A percentile compares a stretch with the other conserved stretches of the same genome.
phyloP scores from a whole-genome alignment of 805 yeast species.

The Candida manassasensis region DNA sequence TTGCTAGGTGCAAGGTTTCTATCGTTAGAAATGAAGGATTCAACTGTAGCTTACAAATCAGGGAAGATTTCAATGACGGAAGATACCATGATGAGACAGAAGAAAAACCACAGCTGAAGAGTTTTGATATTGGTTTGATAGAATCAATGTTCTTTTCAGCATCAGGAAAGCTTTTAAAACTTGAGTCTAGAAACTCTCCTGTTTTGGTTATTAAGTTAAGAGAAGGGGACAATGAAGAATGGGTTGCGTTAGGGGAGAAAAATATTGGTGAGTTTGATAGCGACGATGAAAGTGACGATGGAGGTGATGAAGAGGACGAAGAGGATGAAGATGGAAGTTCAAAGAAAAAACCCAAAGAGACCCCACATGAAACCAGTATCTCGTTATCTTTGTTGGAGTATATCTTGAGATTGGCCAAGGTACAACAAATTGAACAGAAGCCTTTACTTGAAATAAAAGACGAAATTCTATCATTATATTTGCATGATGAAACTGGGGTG shows the following conservation, averaged over 20 bases:
- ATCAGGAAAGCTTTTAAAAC: conserved; percentile 58
- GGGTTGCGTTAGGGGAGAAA: conserved; percentile 50
- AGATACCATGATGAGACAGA: conserved; percentile 62
- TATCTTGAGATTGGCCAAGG: conserved; percentile 50
- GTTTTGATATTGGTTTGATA: conserved; percentile 38
- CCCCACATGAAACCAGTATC: conserved; percentile 11
- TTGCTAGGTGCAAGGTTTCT: conserved; percentile 49
- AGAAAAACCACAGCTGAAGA: conserved; percentile 31
- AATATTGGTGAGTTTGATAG: conserved; percentile 17
- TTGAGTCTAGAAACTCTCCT: conserved; percentile 60
- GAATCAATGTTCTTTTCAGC: conserved; percentile 61
- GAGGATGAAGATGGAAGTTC: conserved; percentile 15
- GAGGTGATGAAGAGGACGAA: conserved; percentile 22
- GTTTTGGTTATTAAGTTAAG: conserved; percentile 57
- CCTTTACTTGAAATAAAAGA: conserved; percentile 55
- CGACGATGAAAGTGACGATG: conserved; percentile 20
- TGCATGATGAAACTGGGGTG: conserved; percentile 48
- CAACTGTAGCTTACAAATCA: conserved; percentile 42
- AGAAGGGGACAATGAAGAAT: conserved; percentile 25
- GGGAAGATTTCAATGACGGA: conserved; percentile 63
- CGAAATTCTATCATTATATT: conserved; percentile 57
- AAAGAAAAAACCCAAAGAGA: conserved; percentile 6
- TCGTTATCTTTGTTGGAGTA: conserved; percentile 61
- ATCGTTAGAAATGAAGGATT: conserved; percentile 27
- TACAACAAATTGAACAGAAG: conserved; percentile 57